Evolutionary conservation across 208 protist species (phyloP).

Genomic region (Crithidia mellificae): DNA sequence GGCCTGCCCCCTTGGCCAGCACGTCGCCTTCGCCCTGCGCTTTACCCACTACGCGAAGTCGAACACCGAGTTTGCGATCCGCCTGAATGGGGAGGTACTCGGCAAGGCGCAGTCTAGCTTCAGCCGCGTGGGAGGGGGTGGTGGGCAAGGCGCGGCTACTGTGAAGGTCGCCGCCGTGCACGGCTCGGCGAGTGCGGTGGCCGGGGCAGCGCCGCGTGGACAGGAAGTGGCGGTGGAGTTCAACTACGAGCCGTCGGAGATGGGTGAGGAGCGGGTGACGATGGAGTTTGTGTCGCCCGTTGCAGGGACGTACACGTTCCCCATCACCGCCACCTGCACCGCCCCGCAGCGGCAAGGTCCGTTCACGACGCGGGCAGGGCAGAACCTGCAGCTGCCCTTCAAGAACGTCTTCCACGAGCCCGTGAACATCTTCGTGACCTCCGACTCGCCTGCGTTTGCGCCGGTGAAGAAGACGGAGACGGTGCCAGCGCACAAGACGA

Average conservation of each 20-base stretch:
- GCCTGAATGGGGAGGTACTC: slow-evolving; percentile 42
- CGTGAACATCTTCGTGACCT: slow-evolving; percentile 77
- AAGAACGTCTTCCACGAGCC: slow-evolving; percentile 93
- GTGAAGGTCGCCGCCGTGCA: slow-evolving; percentile 30
- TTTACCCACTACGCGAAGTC: slow-evolving; percentile 73
- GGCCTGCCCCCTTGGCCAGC: slow-evolving; percentile 86
- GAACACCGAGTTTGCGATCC: slow-evolving; percentile 87
- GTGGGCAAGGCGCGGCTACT: slow-evolving; percentile 29
- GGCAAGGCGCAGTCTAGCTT: slow-evolving; percentile 19
- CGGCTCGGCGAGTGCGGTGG: background rate
- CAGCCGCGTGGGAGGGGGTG: slow-evolving; percentile 25
- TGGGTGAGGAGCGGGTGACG: slow-evolving; percentile 79
- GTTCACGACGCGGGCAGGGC: slow-evolving; percentile 63
- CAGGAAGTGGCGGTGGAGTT: slow-evolving; percentile 92
- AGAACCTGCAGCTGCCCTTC: slow-evolving; percentile 82
- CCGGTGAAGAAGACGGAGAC: slow-evolving; percentile 80
- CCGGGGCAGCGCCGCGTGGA: slow-evolving; percentile 46
- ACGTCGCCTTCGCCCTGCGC: slow-evolving; percentile 56
- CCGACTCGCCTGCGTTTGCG: slow-evolving; percentile 85
- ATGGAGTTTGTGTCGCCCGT: slow-evolving; percentile 83
- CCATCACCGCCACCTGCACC: slow-evolving; percentile 86
- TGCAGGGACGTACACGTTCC: slow-evolving; percentile 92
- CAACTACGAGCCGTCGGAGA: slow-evolving; percentile 87
- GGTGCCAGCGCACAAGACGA: slow-evolving; percentile 82
- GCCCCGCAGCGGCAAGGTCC: slow-evolving; percentile 94